Base-by-base conservation (phyloP, 2,329 filamentous ascomycete genomes). In the Aspergillus luchuensis region DNA sequence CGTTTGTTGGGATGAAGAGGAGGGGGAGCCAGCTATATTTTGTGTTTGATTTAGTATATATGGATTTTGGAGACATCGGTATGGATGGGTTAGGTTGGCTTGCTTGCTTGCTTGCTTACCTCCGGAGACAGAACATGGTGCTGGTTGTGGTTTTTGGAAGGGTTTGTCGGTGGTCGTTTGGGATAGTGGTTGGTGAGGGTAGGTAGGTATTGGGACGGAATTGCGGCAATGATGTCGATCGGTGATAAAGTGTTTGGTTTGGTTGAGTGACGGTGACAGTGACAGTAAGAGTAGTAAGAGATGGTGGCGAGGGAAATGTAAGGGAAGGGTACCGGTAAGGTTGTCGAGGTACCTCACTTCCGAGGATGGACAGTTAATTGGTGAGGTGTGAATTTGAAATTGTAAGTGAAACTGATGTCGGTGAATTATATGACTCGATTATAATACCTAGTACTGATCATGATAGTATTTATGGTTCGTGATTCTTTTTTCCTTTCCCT, bases 1-100 rank as follows among this genome's bases (percentile, higher is more conserved):
- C 90, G 76, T 93, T 92, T 61, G 91, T 91, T 56, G 91, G 91
- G 69, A 95, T 92, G 79, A 95, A 93, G 75, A 95, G 90, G 69
- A 95, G 87, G 30, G 91, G 91, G 55, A 95, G 85, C 89, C 91
- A 94, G 78, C 91, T 94, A 55, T 57, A 62, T 13, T 36, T 11
- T 28, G 25, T 5, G 25, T 5, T 36, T 36, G 11, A 36, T 13
- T 36, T 33, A 33, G 30, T 33, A 33, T 33, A 33, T 33, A 33
- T 33, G 30, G 30, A 33, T 11, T 11, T 11, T 33, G 30, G 30
- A 28, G 30, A 11, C 3, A 33, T 11, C 30, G 8, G 30, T 33
- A 28, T 28, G 25, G 7, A 28, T 28, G 25, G 25, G 25, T 28
- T 28, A 8, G 25, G 25, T 8, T 7, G 25, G 25, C 25, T 28